A percentile compares a stretch with the other conserved stretches of the same genome.
phyloP scores from a whole-genome alignment of 305 asterid species.

The Nicotiana rustica region DNA sequence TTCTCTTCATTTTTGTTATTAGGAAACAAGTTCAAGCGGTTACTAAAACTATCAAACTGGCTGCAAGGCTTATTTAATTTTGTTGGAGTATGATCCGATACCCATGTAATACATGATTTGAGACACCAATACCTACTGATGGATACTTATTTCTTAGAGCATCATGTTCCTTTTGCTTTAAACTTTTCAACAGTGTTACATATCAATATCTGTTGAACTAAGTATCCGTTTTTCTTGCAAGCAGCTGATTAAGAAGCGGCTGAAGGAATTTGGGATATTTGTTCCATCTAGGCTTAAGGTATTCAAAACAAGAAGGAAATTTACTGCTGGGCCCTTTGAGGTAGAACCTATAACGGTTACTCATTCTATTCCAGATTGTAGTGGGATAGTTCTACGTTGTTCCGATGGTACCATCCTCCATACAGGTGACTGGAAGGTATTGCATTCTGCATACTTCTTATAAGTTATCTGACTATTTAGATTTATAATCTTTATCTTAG shows the following conservation, averaged over 20 bases:
- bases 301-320: constrained; percentile 79
- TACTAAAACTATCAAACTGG: constrained; percentile 6
- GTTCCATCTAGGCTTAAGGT: constrained; percentile 93
- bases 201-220: constrained; percentile 6
- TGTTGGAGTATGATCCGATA: constrained; percentile 29
- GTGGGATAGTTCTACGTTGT: constrained; percentile 96
- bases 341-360: constrained; percentile 91
- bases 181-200: constrained; percentile 14
- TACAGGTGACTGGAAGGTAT: constrained; percentile 99
- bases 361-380: constrained; percentile 98
- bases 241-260: constrained; percentile 93
- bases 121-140: constrained; percentile 28
- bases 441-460: constrained; percentile 33
- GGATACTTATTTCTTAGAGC: constrained; percentile 8
- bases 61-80: neutral
- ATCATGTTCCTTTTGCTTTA: constrained; percentile 1
- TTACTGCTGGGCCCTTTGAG: constrained; percentile 97
- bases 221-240: constrained; percentile 38
- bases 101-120: neutral
- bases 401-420: constrained; percentile 97
- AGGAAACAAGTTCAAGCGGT: neutral
- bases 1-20: constrained; percentile 10
- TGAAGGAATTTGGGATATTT: constrained; percentile 95
- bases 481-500: constrained; percentile 30
- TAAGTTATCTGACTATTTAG: constrained; percentile 32